These are phyloP conservation scores for Lycium ferocissimum DNA, from an alignment of 257 asterid genomes.

Conservation along the genomic window DNA sequence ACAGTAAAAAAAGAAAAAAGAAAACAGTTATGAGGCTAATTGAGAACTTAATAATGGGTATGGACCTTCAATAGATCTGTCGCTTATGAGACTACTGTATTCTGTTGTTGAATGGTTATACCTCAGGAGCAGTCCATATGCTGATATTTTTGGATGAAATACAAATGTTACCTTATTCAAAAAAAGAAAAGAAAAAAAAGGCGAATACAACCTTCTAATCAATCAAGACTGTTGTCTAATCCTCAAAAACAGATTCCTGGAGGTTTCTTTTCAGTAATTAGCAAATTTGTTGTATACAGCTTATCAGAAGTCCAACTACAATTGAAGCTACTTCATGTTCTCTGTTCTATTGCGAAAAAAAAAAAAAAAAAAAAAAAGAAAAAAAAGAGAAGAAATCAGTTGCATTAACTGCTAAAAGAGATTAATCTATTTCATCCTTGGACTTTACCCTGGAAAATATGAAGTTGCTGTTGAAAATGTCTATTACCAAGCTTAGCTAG, in stretches of 20 bases:
- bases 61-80: background rate
- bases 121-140: too few relatives aligned
- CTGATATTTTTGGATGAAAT: too few relatives aligned
- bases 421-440: background rate
- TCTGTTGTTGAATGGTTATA: background rate
- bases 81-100: background rate
- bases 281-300: background rate
- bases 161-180: too few relatives aligned
- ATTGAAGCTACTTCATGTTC: background rate
- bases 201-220: background rate
- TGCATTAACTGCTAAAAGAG: slow-evolving; percentile 8
- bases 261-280: background rate
- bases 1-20: too few relatives aligned
- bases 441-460: background rate
- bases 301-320: background rate
- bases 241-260: background rate
- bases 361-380: background rate
- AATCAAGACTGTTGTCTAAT: background rate
- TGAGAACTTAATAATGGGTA: background rate
- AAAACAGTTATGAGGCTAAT: too few relatives aligned
- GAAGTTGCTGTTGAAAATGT: background rate
- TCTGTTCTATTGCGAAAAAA: background rate
- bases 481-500: background rate
- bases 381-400: background rate
- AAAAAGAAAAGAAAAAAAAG: background rate